phyloP scores from a whole-genome alignment of 1,139 yeast species.

The Geotrichum histeridarum region DNA sequence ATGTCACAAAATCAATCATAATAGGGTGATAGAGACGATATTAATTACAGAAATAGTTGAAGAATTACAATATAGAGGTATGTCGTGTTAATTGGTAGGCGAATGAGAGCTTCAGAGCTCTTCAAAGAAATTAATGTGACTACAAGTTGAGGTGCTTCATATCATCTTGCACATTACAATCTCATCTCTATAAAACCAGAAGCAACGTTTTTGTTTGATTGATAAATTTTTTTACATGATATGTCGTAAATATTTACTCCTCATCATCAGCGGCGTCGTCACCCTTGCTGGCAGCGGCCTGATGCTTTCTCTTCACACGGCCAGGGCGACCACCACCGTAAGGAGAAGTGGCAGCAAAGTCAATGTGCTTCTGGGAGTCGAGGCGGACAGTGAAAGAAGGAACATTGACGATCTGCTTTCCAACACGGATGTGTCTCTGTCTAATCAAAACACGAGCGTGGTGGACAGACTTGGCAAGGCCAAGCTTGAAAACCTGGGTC shows the following conservation, averaged over 20 bases:
- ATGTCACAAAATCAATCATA: too few relatives aligned
- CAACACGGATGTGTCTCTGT: constrained; percentile 99
- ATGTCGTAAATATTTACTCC: constrained; percentile 33
- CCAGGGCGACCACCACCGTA: constrained; percentile 99
- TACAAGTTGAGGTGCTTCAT: too few relatives aligned
- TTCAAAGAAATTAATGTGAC: too few relatives aligned
- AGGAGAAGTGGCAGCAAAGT: constrained; percentile 97
- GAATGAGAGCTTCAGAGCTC: not conserved
- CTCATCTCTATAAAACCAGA: not conserved
- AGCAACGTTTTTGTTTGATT: constrained; percentile 3
- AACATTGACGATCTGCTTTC: constrained; percentile 97
- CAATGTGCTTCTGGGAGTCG: constrained; percentile 99
- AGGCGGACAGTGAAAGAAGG: constrained; percentile 99
- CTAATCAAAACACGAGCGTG: constrained; percentile 98
- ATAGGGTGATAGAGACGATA: too few relatives aligned
- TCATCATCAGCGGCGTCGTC: constrained; percentile 51
- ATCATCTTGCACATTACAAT: not conserved
- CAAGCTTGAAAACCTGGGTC: constrained; percentile 99
- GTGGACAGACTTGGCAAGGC: constrained; percentile 98
- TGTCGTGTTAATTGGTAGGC: too few relatives aligned
- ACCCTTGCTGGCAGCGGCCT: constrained; percentile 56
- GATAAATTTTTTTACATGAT: constrained; percentile 7
- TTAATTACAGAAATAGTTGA: too few relatives aligned
- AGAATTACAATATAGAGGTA: too few relatives aligned
- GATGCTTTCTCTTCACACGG: constrained; percentile 98